Base-by-base conservation (phyloP, 257 asterid species). In the Plantago elongata region DNA sequence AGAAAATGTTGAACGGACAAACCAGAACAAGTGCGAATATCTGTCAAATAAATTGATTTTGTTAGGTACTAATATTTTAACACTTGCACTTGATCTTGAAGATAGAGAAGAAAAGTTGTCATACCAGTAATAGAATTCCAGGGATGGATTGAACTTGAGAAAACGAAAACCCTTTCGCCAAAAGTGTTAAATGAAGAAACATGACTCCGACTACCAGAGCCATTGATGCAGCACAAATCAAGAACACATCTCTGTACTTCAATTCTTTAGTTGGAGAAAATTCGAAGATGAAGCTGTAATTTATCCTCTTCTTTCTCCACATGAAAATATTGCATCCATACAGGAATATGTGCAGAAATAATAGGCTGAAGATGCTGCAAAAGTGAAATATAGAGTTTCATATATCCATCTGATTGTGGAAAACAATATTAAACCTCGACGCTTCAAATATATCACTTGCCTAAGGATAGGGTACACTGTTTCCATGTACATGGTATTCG, bases 341-440 rank as follows among this genome's bases (percentile, higher is more conserved):
- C 43, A 91, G 76, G 73, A 88, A 86, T 55, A 91, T 60, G 64
- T 91, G 98, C 14, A 91, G 85, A 76, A 91, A 88, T 49, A 86
- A 18, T n/a, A 88, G 85, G 84, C 88, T 78, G 68, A 91, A 88
- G 85, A 91, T 82, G 92, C 98, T 91, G 98, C 87, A 81, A 57
- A 62, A 57, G 57, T 42, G 10, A 59, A 62, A 42, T 15, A 34
- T 9, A 12, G 1, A 63, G 60, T 29, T 45, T 62, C 15, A 52
- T 66, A 8, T 50, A 59, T 34, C 7, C 40, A 5, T 60, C 13
- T 9, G 30, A 9, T 55, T 45, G 48, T 5, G 9, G 40, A 42
- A 42, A 42, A 46, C 0, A 34, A 34, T 1, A 17, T 30, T 15
- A 66, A 18, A 47, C 16, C 51, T 16, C 48, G 16, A 10, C 11